These are phyloP conservation scores for Artomyces pyxidatus DNA, from an alignment of 768 basidiomycete species.

Conservation along the genomic window DNA sequence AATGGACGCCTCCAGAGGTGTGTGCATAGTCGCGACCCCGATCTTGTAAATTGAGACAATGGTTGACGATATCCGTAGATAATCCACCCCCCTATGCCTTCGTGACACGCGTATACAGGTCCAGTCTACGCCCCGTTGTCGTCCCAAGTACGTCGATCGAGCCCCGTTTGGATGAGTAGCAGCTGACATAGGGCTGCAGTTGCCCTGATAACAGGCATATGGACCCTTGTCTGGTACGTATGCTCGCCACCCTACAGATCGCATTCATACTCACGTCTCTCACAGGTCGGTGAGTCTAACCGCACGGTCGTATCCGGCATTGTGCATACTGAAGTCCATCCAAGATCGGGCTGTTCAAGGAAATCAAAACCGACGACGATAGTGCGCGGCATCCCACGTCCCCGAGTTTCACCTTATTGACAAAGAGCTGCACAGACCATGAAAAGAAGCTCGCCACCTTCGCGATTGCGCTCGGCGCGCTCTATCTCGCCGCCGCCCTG, in stretches of 20 bases:
- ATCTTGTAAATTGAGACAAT: too few relatives aligned
- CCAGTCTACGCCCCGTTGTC: slow-evolving; percentile 58
- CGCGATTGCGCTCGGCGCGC: slow-evolving; percentile 49
- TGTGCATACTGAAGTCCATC: not conserved
- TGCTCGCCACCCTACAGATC: not conserved
- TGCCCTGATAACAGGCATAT: slow-evolving; percentile 42
- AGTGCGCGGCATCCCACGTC: slow-evolving; percentile 31
- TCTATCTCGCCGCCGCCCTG: slow-evolving; percentile 42
- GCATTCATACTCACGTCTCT: slow-evolving; percentile 12
- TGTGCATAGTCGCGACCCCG: too few relatives aligned
- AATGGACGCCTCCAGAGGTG: too few relatives aligned
- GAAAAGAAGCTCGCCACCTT: slow-evolving; percentile 41
- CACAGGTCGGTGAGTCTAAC: slow-evolving; percentile 21
- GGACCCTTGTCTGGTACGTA: slow-evolving; percentile 58
- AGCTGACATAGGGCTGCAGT: slow-evolving; percentile 18
- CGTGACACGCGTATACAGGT: slow-evolving; percentile 44
- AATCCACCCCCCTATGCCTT: slow-evolving; percentile 50
- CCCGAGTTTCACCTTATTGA: not conserved
- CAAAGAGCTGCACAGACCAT: slow-evolving; percentile 27
- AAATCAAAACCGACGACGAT: slow-evolving; percentile 35
- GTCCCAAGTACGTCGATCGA: slow-evolving; percentile 24
- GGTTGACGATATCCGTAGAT: too few relatives aligned
- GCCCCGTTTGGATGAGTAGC: not conserved
- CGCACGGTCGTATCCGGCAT: not conserved
- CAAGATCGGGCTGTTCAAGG: slow-evolving; percentile 58